Percentiles rank a stretch among this genome's conserved stretches.
phyloP scores from a whole-genome alignment of 2,329 filamentous ascomycete genomes.

The Emmonsiellopsis sp. region DNA sequence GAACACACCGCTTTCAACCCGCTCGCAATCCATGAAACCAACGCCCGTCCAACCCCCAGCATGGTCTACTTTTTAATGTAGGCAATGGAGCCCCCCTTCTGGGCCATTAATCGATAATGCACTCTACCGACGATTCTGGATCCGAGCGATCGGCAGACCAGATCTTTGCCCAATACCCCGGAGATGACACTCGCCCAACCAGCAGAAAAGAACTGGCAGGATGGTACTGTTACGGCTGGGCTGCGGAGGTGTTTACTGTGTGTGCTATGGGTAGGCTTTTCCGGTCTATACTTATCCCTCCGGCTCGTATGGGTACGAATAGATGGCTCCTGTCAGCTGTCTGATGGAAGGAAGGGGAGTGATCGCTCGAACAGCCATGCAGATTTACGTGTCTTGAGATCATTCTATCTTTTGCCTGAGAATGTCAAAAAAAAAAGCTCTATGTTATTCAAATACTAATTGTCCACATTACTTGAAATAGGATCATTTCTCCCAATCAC shows the following conservation, averaged over 20 bases:
- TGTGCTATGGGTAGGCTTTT: slow-evolving; percentile 59
- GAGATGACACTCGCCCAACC: slow-evolving; percentile 82
- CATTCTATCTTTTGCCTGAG: neutral
- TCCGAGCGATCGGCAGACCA: no score
- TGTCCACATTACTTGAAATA: slow-evolving; percentile 25
- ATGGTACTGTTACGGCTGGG: slow-evolving; percentile 96
- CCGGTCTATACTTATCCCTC: neutral
- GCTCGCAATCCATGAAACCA: no score
- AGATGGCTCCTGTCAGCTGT: neutral
- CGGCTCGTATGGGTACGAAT: neutral
- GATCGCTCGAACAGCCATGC: neutral
- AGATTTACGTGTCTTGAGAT: neutral
- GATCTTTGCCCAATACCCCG: slow-evolving; percentile 51
- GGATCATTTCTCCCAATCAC: slow-evolving; percentile 94
- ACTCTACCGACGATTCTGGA: no score
- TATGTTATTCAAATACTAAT: no score
- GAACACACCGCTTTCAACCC: no score
- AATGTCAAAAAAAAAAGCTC: no score
- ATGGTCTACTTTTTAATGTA: no score
- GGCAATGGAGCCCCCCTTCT: no score
- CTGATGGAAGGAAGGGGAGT: neutral
- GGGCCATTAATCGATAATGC: no score
- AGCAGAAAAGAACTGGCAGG: slow-evolving; percentile 79
- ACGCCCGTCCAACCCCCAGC: no score
- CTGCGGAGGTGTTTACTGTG: slow-evolving; percentile 91